phyloP scores from a whole-genome alignment of 2,329 filamentous ascomycete genomes.

The Cladosporium cucumerinum region DNA sequence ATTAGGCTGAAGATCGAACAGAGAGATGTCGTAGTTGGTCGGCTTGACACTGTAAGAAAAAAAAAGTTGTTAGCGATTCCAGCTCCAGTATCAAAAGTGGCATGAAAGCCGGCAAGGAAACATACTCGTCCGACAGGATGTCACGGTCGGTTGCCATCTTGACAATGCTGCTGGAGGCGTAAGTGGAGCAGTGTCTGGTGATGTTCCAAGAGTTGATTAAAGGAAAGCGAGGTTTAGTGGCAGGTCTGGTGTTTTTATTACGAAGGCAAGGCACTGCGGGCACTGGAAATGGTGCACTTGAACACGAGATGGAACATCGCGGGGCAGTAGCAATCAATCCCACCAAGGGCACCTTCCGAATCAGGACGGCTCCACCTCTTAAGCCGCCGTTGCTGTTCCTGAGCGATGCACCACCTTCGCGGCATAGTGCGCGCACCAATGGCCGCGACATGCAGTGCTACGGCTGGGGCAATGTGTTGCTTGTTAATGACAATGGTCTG shows the following conservation, averaged over 20 bases:
- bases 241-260: not conserved
- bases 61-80: not conserved
- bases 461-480: not conserved
- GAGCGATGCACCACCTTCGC: not conserved
- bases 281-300: not conserved
- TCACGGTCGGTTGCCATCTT: slow-evolving; percentile 48
- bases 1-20: slow-evolving; percentile 72
- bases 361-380: not conserved
- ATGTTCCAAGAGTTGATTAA: slow-evolving; percentile 1
- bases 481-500: not conserved
- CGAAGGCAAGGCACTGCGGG: not conserved
- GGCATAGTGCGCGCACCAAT: not conserved
- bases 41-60: slow-evolving; percentile 66
- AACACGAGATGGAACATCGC: not conserved
- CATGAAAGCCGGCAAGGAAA: not conserved
- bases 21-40: slow-evolving; percentile 76
- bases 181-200: slow-evolving; percentile 28
- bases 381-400: not conserved
- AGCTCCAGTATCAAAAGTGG: not conserved
- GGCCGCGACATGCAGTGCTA: slow-evolving; percentile 1
- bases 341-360: slow-evolving; percentile 1
- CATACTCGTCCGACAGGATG: slow-evolving; percentile 44
- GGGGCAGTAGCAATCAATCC: slow-evolving; percentile 3
- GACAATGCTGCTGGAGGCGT: slow-evolving; percentile 33
- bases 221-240: not conserved